phyloP scores from a whole-genome alignment of 495 filamentous ascomycete species.

The Saxispiralis lemnorum region DNA sequence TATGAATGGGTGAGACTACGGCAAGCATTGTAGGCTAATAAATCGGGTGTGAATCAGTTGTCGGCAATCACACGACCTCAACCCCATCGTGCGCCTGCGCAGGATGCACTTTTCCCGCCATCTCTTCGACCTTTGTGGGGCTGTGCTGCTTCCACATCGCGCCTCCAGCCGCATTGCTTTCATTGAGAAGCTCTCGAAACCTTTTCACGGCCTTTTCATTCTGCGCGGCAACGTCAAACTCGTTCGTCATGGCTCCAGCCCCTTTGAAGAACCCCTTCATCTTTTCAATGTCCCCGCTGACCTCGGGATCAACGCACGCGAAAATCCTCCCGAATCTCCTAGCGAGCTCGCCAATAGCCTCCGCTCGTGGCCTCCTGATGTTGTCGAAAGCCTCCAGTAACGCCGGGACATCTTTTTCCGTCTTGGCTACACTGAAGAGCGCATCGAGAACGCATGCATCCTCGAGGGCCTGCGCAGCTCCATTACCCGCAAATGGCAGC shows the following conservation, averaged over 20 bases:
- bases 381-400: constrained; percentile 8
- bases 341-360: constrained; percentile 10
- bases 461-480: constrained; percentile 13
- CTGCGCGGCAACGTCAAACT: neutral
- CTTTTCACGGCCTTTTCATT: too few species aligned
- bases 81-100: too few species aligned
- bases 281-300: constrained; percentile 7
- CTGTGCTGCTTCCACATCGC: too few species aligned
- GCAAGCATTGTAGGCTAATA: too few species aligned
- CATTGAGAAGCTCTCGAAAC: too few species aligned
- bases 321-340: constrained; percentile 8
- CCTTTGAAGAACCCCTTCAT: constrained; percentile 11
- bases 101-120: too few species aligned
- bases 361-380: constrained; percentile 3
- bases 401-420: constrained; percentile 1
- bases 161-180: too few species aligned
- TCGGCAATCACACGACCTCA: too few species aligned
- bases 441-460: constrained; percentile 11
- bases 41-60: too few species aligned
- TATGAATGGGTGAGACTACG: too few species aligned
- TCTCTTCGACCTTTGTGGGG: too few species aligned
- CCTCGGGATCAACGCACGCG: constrained; percentile 8
- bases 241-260: constrained; percentile 9
- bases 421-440: constrained; percentile 3
- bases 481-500: constrained; percentile 12